Conservation (phyloP, 768 basidiomycete genomes). For the Auriscalpium vulgare region DNA sequence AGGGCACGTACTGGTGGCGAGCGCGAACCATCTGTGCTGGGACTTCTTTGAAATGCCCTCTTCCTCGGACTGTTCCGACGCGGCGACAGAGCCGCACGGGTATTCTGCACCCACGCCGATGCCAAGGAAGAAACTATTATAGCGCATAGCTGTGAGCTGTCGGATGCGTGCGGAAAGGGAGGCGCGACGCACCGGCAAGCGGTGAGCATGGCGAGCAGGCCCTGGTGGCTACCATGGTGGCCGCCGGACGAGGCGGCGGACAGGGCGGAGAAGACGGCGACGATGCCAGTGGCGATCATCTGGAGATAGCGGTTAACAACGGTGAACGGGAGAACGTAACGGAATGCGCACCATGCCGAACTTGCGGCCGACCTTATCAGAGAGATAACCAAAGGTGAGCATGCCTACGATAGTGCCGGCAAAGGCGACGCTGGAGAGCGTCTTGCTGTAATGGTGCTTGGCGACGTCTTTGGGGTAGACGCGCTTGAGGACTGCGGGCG, state of each 20-base stretch:
- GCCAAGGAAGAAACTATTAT: conserved; percentile 73
- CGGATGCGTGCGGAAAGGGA: neutral
- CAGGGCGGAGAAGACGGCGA: conserved; percentile 75
- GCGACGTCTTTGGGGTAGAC: conserved; percentile 52
- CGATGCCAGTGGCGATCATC: conserved; percentile 80
- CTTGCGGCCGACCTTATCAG: conserved; percentile 69
- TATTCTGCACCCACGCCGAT: conserved; percentile 87
- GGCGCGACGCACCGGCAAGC: conserved; percentile 54
- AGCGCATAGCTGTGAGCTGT: neutral
- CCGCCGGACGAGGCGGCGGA: conserved; percentile 81
- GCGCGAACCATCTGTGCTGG: conserved; percentile 80
- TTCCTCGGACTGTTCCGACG: conserved; percentile 86
- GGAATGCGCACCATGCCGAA: conserved; percentile 68
- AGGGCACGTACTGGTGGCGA: conserved; percentile 69
- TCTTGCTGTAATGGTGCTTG: conserved; percentile 50
- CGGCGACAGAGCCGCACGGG: conserved; percentile 84
- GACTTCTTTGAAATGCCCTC: conserved; percentile 66
- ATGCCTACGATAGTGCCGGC: conserved; percentile 86
- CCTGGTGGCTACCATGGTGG: conserved; percentile 48
- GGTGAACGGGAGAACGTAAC: neutral
- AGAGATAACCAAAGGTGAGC: conserved; percentile 74
- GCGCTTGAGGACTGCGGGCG: conserved; percentile 50
- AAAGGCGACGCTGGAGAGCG: conserved; percentile 65
- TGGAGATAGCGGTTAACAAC: conserved; percentile 20
- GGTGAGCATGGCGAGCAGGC: conserved; percentile 69